Base-by-base conservation (phyloP, 371 early-diverging fungal genomes). In the Ecytonucleospora hepatopenaei region DNA sequence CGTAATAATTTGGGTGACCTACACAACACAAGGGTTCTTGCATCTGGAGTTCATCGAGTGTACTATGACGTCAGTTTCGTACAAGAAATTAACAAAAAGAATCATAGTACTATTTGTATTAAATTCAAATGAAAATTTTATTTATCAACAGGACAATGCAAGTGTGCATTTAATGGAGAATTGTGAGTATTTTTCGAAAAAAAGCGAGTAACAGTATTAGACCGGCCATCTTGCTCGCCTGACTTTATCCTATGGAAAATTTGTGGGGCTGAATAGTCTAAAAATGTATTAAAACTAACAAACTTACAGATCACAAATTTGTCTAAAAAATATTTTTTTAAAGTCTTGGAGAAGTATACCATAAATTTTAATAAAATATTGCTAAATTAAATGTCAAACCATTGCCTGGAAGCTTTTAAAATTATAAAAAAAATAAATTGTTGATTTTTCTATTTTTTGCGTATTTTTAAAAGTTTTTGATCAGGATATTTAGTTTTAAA, bases 81-180 rank as follows among this genome's bases (percentile, higher is more conserved):
- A 40, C 40, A 40, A 40, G n/a, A 40, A n/a, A 40, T n/a, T 40
- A n/a, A 12, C n/a, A n/a, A 40, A n/a, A 40, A n/a, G n/a, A 12
- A n/a, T 40, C 40, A 12, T 40, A n/a, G 12, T 40, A 8, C 40
- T n/a, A 40, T 40, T 40, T n/a, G n/a, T 60, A 1, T 21, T 47
- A 12, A 8, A 30, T 15, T 28, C 17, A 30, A 4, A 12, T 23
- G 54, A 34, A 19, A 30, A 34, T 1, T 49, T 21, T 56, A 55
- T 68, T 19, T 48, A 62, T 47, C 49, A 51, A 31, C 68, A 68
- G 17, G 68, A 62, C 33, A 68, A 68, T 56, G 62, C 59, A 31
- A 54, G 62, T 32, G 59, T 49, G 28, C 62, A 68, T 51, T n/a
- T n/a, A n/a, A n/a, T n/a, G n/a, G n/a, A n/a, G n/a, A 40, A 40